A percentile compares a stretch with the other conserved stretches of the same genome.
These are phyloP conservation scores for Sclerotinia glacialis DNA, from an alignment of 2,329 filamentous ascomycete genomes.

Conservation along the genomic window DNA sequence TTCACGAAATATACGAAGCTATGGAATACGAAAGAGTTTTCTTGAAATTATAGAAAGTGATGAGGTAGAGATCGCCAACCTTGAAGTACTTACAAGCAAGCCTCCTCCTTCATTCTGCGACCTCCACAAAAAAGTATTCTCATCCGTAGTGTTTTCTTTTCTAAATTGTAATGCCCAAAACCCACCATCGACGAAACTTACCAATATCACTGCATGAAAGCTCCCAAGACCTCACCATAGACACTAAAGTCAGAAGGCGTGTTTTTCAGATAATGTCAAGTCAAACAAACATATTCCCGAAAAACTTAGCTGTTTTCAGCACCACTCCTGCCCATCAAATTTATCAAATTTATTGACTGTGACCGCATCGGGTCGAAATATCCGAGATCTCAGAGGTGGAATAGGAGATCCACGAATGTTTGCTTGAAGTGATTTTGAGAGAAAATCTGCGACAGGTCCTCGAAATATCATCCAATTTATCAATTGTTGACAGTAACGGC, in stretches of 20 bases:
- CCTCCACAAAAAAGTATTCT: neutral
- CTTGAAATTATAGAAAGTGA: constrained; percentile 21
- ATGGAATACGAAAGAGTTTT: constrained; percentile 2
- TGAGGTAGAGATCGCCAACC: constrained; percentile 37
- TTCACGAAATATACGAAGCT: constrained; percentile 14
- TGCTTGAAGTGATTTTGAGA: neutral
- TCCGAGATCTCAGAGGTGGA: neutral
- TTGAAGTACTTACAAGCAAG: constrained; percentile 39
- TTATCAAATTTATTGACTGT: constrained; percentile 16
- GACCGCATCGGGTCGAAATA: neutral
- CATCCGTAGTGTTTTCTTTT: constrained; percentile 9
- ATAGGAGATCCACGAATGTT: neutral
- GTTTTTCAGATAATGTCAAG: constrained; percentile 26
- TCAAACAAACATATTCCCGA: constrained; percentile 29
- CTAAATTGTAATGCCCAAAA: constrained; percentile 11
- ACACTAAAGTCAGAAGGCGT: constrained; percentile 31
- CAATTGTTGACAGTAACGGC: constrained; percentile 32
- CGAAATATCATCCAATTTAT: constrained; percentile 8
- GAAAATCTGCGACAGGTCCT: neutral
- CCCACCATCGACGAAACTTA: constrained; percentile 26
- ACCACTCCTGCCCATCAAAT: constrained; percentile 21
- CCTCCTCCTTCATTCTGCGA: constrained; percentile 10
- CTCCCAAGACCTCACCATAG: constrained; percentile 22
- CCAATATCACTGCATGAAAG: constrained; percentile 24
- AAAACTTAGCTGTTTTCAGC: constrained; percentile 35